phyloP scores from a whole-genome alignment of 1,284 basidiomycete genomes.

The Pseudozyma flocculosa region DNA sequence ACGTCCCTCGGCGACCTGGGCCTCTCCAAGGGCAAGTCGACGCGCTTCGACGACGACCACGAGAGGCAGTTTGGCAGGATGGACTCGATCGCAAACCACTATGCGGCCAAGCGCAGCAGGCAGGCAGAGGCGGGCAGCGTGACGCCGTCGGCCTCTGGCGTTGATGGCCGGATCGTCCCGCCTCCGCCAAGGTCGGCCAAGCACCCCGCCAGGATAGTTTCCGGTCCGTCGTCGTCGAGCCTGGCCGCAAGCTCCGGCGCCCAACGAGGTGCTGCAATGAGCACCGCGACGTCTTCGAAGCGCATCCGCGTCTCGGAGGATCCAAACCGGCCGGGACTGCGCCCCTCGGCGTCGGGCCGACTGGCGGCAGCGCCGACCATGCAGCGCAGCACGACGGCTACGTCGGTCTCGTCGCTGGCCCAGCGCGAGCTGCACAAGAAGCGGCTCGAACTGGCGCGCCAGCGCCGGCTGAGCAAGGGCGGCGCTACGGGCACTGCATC shows the following conservation, averaged over 20 bases:
- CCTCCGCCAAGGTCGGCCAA: constrained; percentile 1
- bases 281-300: neutral
- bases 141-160: neutral
- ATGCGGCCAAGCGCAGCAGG: constrained; percentile 28
- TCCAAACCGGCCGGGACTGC: neutral
- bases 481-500: neutral
- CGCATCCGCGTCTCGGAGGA: neutral
- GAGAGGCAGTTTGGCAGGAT: constrained; percentile 38
- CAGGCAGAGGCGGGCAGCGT: constrained; percentile 1
- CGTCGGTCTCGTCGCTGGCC: neutral
- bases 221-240: constrained; percentile 23
- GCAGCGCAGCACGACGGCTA: neutral
- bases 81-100: constrained; percentile 45
- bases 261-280: neutral
- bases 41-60: constrained; percentile 35
- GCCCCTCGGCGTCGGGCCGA: neutral
- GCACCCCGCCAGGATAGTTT: constrained; percentile 6
- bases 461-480: constrained; percentile 2
- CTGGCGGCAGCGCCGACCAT: neutral
- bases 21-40: constrained; percentile 21
- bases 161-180: neutral
- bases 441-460: constrained; percentile 4
- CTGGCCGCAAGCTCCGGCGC: constrained; percentile 15
- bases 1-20: constrained; percentile 1
- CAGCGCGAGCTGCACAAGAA: constrained; percentile 2